A percentile compares a stretch with the other conserved stretches of the same genome.
Conservation (phyloP, 805 yeast species). For the Brettanomyces bruxellensis region DNA sequence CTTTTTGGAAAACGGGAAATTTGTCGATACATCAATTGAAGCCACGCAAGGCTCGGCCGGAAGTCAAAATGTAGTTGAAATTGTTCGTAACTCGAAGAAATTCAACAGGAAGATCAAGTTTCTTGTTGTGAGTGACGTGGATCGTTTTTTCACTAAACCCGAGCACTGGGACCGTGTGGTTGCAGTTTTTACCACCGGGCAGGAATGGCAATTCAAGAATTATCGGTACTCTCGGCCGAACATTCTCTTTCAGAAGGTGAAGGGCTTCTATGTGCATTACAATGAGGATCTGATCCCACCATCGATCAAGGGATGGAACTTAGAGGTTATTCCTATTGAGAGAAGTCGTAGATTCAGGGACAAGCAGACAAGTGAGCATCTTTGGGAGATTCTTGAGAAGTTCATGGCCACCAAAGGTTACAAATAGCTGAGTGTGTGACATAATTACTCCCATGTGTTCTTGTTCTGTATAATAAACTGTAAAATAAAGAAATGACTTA, state of each 20-base stretch:
- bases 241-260: conserved; percentile 67
- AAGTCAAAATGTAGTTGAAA: conserved; percentile 32
- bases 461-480: background rate
- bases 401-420: conserved; percentile 63
- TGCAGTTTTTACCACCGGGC: conserved; percentile 95
- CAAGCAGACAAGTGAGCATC: conserved; percentile 70
- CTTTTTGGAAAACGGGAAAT: conserved; percentile 66
- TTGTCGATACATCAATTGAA: conserved; percentile 35
- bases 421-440: conserved; percentile 10
- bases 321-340: conserved; percentile 67
- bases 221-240: conserved; percentile 81
- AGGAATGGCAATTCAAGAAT: conserved; percentile 89
- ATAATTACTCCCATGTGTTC: background rate
- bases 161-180: conserved; percentile 98
- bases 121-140: conserved; percentile 82
- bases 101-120: conserved; percentile 52
- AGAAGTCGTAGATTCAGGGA: conserved; percentile 81
- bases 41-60: background rate
- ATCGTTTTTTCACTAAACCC: conserved; percentile 79
- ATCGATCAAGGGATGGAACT: conserved; percentile 81
- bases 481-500: background rate
- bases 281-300: conserved; percentile 74
- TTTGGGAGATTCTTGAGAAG: conserved; percentile 81
- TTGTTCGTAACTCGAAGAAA: conserved; percentile 47
- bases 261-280: conserved; percentile 73